Evolutionary conservation across 1,139 yeast species (phyloP).

Genomic region (Arxiozyma slooffiae): DNA sequence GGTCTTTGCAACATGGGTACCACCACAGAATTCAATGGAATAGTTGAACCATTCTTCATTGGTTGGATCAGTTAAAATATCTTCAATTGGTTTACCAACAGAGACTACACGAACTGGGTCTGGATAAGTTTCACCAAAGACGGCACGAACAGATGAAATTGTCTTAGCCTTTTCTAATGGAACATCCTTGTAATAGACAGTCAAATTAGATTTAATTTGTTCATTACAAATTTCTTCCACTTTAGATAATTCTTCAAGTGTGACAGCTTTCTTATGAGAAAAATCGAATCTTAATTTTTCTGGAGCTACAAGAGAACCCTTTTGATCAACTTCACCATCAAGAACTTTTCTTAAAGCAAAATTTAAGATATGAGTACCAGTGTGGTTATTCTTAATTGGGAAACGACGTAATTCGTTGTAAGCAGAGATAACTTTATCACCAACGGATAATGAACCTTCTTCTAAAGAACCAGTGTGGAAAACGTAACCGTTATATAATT

Average conservation of each 20-base stretch:
- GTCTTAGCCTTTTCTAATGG: conserved; percentile 59
- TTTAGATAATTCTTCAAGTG: conserved; percentile 56
- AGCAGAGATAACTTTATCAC: conserved; percentile 70
- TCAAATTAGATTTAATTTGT: conserved; percentile 57
- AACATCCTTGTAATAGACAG: conserved; percentile 78
- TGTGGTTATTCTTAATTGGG: conserved; percentile 95
- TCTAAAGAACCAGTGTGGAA: conserved; percentile 81
- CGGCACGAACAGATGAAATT: conserved; percentile 87
- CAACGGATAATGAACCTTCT: conserved; percentile 64
- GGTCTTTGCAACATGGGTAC: conserved; percentile 90
- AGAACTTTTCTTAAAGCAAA: conserved; percentile 76
- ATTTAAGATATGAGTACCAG: conserved; percentile 93
- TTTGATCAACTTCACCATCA: conserved; percentile 86
- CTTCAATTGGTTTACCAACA: conserved; percentile 84
- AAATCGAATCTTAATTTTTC: conserved; percentile 95
- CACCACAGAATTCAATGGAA: conserved; percentile 97
- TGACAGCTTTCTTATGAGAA: conserved; percentile 76
- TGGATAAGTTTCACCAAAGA: conserved; percentile 96
- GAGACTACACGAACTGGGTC: conserved; percentile 98
- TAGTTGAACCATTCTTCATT: conserved; percentile 64
- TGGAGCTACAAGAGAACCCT: conserved; percentile 92
- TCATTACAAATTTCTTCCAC: conserved; percentile 70
- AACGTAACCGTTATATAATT: conserved; percentile 86
- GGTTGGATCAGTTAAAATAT: conserved; percentile 58
- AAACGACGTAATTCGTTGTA: conserved; percentile 91